Conservation (phyloP, 2,329 filamentous ascomycete species). For the Diaporthe ampelina region DNA sequence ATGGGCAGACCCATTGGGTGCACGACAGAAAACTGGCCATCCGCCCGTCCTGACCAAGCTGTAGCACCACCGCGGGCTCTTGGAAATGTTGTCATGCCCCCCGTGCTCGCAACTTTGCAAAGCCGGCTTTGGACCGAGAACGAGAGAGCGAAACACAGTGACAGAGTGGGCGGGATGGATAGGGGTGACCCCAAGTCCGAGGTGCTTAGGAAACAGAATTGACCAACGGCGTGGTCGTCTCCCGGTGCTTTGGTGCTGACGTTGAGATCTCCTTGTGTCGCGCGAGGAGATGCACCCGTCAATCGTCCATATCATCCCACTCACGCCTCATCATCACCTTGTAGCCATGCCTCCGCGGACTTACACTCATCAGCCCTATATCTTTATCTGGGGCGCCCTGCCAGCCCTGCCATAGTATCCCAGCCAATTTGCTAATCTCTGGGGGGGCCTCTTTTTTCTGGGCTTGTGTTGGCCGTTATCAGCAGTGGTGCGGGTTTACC, state of each 20-base stretch:
- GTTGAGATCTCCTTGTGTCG: slow-evolving; percentile 21
- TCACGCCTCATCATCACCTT: slow-evolving; percentile 2
- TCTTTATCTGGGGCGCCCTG: not conserved
- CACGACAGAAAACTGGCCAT: slow-evolving; percentile 18
- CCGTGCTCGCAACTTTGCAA: not conserved
- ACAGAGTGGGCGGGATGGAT: slow-evolving; percentile 8
- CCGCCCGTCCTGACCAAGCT: not conserved
- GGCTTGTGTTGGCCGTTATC: slow-evolving; percentile 4
- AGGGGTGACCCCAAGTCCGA: not conserved
- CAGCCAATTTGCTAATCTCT: not conserved
- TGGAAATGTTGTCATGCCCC: not conserved
- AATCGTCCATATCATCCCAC: slow-evolving; percentile 6
- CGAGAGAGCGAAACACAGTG: not conserved
- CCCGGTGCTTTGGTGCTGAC: slow-evolving; percentile 6
- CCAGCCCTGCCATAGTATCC: not conserved
- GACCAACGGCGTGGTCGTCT: slow-evolving; percentile 9
- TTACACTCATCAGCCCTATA: not conserved
- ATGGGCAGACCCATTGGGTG: slow-evolving; percentile 22
- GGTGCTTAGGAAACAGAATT: slow-evolving; percentile 29
- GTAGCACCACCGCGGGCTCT: slow-evolving; percentile 11
- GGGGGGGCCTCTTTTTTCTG: too few relatives aligned
- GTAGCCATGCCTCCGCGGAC: slow-evolving; percentile 18
- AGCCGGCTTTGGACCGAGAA: slow-evolving; percentile 15
- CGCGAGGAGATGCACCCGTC: slow-evolving; percentile 29
- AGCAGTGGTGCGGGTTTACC: not conserved